Evolutionary conservation across 2,329 filamentous ascomycete species (phyloP).

Genomic region (Sporothrix pallida): DNA sequence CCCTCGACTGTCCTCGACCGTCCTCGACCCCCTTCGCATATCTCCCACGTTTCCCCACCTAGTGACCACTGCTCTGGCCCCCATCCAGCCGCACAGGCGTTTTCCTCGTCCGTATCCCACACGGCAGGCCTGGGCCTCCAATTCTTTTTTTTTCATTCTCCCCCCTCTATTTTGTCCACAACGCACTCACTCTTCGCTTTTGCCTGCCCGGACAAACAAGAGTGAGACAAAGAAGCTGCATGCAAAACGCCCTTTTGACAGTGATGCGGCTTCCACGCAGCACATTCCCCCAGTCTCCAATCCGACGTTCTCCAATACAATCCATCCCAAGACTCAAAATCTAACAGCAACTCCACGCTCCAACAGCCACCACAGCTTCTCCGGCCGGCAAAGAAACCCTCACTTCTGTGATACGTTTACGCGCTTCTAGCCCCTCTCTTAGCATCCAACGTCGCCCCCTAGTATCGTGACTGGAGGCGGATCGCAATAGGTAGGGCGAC

Average conservation of each 20-base stretch:
- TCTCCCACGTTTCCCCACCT: conserved; percentile 22
- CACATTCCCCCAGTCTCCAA: not conserved
- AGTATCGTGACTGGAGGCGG: conserved; percentile 18
- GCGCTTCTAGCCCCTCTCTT: conserved; percentile 9
- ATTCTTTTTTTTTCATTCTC: not conserved
- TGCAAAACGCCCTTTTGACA: not conserved
- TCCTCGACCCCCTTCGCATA: not conserved
- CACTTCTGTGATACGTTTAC: conserved; percentile 5
- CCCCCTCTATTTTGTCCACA: not conserved
- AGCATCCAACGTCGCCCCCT: conserved; percentile 1
- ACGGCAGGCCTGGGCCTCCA: not conserved
- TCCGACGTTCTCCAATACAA: conserved; percentile 4
- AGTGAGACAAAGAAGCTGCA: conserved; percentile 1
- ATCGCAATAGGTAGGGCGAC: conserved; percentile 4
- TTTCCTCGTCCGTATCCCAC: not conserved
- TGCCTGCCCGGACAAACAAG: not conserved
- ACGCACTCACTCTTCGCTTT: not conserved
- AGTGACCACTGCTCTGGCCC: not conserved
- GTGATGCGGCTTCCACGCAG: not conserved
- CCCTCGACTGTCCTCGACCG: not conserved
- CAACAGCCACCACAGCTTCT: not conserved
- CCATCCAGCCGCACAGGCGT: conserved; percentile 2
- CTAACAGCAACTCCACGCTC: not conserved
- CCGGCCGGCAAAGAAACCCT: conserved; percentile 26
- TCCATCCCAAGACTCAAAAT: not conserved